Percentiles rank a stretch among this genome's conserved stretches.
Conservation (phyloP, 2,329 filamentous ascomycete species). For the Xylariaceae sp. region DNA sequence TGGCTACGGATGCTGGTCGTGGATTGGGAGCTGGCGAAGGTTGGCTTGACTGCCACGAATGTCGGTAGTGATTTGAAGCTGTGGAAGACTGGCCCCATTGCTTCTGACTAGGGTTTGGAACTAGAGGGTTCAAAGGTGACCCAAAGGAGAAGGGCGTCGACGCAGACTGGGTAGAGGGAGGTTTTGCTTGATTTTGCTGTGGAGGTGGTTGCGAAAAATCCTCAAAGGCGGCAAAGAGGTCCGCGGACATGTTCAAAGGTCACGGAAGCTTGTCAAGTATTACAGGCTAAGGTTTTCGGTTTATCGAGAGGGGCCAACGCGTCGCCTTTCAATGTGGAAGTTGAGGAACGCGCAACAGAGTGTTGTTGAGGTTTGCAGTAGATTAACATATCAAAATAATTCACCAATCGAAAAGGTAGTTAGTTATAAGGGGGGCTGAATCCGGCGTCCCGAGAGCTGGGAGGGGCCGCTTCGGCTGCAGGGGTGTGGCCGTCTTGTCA, state of each 20-base stretch:
- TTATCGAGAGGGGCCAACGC: too few species aligned
- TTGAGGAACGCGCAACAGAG: background rate
- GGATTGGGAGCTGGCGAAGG: slow-evolving; percentile 25
- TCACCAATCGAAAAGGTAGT: background rate
- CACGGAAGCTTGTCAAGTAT: too few species aligned
- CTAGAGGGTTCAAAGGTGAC: slow-evolving; percentile 1
- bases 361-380: background rate
- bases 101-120: slow-evolving; percentile 27
- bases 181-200: slow-evolving; percentile 29
- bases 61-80: slow-evolving; percentile 19
- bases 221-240: slow-evolving; percentile 70
- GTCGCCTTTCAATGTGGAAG: too few species aligned
- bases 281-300: too few species aligned
- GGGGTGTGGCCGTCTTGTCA: too few species aligned
- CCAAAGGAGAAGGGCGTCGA: slow-evolving; percentile 32
- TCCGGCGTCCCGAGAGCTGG: background rate
- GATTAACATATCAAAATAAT: slow-evolving; percentile 2
- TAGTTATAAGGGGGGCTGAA: background rate
- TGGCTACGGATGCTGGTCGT: slow-evolving; percentile 18
- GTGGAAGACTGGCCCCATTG: slow-evolving; percentile 37
- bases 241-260: slow-evolving; percentile 64
- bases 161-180: slow-evolving; percentile 6
- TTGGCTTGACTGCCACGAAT: slow-evolving; percentile 39
- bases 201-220: slow-evolving; percentile 46
- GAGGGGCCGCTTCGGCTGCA: background rate